Percentiles rank a stretch among this genome's conserved stretches.
Conservation (phyloP, 2,329 filamentous ascomycete species). For the Fusarium praegraminearum region DNA sequence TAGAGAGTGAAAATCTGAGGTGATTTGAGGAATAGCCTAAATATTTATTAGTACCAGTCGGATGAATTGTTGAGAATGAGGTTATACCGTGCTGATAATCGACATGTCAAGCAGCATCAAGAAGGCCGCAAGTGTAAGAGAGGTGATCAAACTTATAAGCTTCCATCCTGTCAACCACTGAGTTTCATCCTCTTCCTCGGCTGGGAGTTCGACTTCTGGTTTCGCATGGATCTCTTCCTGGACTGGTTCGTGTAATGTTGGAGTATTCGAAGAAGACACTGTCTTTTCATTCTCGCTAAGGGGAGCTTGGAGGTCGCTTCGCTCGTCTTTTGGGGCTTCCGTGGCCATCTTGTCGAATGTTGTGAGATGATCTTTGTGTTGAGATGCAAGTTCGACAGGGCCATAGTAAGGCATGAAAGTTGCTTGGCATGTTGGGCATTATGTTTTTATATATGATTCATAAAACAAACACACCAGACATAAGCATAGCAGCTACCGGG, state of each 20-base stretch:
- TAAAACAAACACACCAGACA: slow-evolving; percentile 6
- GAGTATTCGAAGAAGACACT: slow-evolving; percentile 23
- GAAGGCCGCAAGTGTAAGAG: slow-evolving; percentile 59
- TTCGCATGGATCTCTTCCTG: slow-evolving; percentile 17
- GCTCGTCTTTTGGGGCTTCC: background rate
- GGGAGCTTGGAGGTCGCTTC: background rate
- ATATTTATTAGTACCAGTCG: slow-evolving; percentile 3
- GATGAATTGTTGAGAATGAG: background rate
- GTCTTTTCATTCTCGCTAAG: slow-evolving; percentile 14
- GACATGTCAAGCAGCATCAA: slow-evolving; percentile 64
- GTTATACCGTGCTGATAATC: slow-evolving; percentile 62
- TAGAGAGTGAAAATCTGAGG: slow-evolving; percentile 62
- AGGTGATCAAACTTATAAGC: slow-evolving; percentile 52
- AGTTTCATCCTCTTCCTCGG: slow-evolving; percentile 22
- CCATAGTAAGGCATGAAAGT: background rate
- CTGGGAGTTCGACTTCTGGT: slow-evolving; percentile 7
- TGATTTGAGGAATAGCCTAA: slow-evolving; percentile 63
- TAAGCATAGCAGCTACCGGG: slow-evolving; percentile 11
- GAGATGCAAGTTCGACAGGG: background rate
- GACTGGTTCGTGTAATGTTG: slow-evolving; percentile 37
- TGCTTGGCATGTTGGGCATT: slow-evolving; percentile 13
- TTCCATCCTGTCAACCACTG: slow-evolving; percentile 48
- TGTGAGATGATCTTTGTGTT: background rate
- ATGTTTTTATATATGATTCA: slow-evolving; percentile 21
- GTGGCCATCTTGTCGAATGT: slow-evolving; percentile 12